Percentiles rank a stretch among this genome's conserved stretches.
Conservation (phyloP, 2,329 filamentous ascomycete genomes). For the Verticillium albo-atrum region DNA sequence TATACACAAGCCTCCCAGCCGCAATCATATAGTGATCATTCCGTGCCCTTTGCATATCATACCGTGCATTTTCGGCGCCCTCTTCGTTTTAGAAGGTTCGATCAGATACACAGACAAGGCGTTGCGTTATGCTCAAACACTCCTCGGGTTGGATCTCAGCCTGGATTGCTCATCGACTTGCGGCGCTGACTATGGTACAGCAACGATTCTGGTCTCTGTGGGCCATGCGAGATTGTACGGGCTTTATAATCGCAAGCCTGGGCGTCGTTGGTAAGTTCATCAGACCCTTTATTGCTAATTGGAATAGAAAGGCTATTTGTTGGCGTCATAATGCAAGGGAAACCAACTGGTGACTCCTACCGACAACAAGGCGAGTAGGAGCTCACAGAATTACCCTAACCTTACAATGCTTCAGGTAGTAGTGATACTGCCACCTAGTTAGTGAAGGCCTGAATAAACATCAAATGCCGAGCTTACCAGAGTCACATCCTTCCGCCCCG, state of each 20-base stretch:
- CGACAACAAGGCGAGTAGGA: background rate
- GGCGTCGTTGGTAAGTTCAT: no score
- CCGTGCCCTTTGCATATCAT: background rate
- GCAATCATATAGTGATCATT: background rate
- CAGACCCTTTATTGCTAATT: no score
- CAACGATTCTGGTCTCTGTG: background rate
- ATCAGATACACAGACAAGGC: background rate
- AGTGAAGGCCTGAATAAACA: background rate
- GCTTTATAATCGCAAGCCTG: no score
- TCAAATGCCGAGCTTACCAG: conserved; percentile 20
- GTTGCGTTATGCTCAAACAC: no score
- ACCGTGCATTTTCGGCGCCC: no score
- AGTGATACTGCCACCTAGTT: conserved; percentile 6
- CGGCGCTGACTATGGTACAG: background rate
- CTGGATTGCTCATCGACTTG: no score
- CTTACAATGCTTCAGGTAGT: conserved; percentile 8
- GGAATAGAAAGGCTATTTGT: no score
- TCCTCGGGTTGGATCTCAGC: background rate
- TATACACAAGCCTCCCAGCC: background rate
- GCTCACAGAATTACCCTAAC: background rate
- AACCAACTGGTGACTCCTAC: no score
- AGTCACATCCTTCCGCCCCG: conserved; percentile 22
- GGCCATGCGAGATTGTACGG: no score
- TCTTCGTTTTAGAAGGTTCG: background rate
- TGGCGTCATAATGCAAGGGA: no score